Conservation (phyloP, 371 early-diverging fungal genomes). For the Mortierella sp. region DNA sequence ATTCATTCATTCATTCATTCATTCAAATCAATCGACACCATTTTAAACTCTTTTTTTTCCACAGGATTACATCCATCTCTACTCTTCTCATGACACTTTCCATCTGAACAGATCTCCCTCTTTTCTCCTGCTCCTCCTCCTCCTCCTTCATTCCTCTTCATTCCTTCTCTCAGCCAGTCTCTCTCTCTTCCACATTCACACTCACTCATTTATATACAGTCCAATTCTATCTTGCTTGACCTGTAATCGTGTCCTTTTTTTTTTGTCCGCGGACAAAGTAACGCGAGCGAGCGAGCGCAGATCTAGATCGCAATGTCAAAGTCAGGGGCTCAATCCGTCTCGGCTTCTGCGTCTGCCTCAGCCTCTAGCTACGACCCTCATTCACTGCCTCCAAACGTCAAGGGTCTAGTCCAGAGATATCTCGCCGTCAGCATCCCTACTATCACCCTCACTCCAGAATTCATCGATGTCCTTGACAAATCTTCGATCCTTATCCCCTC, state of each 20-base stretch:
- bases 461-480: conserved; percentile 40
- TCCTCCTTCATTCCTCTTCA: neutral
- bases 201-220: neutral
- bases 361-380: conserved; percentile 53
- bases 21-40: neutral
- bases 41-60: neutral
- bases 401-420: conserved; percentile 49
- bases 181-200: neutral
- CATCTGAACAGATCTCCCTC: conserved; percentile 8
- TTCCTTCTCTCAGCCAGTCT: neutral
- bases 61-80: neutral
- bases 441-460: conserved; percentile 45
- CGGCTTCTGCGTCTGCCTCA: conserved; percentile 41
- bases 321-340: conserved; percentile 42
- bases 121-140: neutral
- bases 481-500: conserved; percentile 33
- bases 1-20: too few species aligned
- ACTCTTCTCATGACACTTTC: conserved; percentile 10
- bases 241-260: neutral
- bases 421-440: conserved; percentile 52
- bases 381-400: conserved; percentile 50
- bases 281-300: conserved; percentile 14
- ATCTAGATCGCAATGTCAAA: conserved; percentile 34
- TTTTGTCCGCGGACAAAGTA: conserved; percentile 1
- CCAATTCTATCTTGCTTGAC: neutral